These are phyloP conservation scores for Rostrohypoxylon terebratum DNA, from an alignment of 495 filamentous ascomycete genomes.

Conservation along the genomic window DNA sequence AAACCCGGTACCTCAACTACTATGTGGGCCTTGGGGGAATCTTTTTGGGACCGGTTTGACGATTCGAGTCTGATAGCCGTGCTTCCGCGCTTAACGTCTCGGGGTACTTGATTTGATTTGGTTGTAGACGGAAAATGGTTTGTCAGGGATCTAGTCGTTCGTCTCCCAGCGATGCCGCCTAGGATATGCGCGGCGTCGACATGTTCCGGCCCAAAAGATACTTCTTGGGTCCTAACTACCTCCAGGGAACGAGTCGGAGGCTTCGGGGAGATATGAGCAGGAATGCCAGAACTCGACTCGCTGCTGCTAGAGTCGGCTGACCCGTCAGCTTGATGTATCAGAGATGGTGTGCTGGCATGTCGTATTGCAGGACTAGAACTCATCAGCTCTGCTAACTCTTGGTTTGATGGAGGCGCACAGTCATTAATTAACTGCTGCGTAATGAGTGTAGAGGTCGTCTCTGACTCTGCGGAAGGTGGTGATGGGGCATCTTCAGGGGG, in stretches of 20 bases:
- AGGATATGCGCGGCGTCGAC: conserved; percentile 6
- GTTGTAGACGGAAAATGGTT: neutral
- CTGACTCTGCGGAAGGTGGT: conserved; percentile 21
- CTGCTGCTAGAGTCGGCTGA: conserved; percentile 4
- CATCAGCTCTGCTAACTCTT: conserved; percentile 25
- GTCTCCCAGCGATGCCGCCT: conserved; percentile 18
- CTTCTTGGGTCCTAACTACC: neutral
- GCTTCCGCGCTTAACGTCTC: neutral
- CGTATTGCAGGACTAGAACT: conserved; percentile 22
- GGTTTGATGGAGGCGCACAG: conserved; percentile 26
- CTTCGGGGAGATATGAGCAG: neutral
- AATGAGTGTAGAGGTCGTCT: conserved; percentile 36
- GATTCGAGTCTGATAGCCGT: neutral
- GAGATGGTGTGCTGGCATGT: neutral
- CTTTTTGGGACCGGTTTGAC: neutral
- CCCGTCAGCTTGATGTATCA: neutral
- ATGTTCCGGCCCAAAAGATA: conserved; percentile 8
- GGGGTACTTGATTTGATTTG: neutral
- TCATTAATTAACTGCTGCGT: conserved; percentile 20
- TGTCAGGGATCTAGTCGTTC: conserved; percentile 18
- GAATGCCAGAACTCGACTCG: conserved; percentile 29
- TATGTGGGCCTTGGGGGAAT: conserved; percentile 11
- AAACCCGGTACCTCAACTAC: conserved; percentile 22
- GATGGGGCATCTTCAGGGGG: neutral
- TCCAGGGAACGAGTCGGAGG: neutral